phyloP scores from a whole-genome alignment of 1,284 basidiomycete genomes.

The Pholiota adiposa region DNA sequence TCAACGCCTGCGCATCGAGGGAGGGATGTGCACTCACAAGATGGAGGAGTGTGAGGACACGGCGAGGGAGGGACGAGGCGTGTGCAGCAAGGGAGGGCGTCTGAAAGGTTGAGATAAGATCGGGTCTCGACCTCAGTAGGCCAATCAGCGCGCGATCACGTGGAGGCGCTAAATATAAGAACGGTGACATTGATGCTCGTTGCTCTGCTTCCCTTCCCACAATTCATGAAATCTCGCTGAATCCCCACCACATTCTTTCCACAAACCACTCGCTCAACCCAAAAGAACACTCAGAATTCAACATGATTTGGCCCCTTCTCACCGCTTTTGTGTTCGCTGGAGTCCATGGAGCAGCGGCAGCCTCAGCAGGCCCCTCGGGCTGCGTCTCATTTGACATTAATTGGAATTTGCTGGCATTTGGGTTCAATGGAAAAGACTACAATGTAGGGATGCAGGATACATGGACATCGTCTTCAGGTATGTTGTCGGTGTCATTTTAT shows the following conservation, averaged over 20 bases:
- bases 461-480: slow-evolving; percentile 59
- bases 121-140: no score
- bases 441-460: slow-evolving; percentile 65
- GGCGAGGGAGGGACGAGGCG: no score
- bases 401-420: slow-evolving; percentile 77
- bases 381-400: slow-evolving; percentile 71
- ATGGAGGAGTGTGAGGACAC: no score
- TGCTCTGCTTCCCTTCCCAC: slow-evolving; percentile 5
- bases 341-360: slow-evolving; percentile 13
- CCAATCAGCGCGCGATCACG: no score
- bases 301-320: slow-evolving; percentile 23
- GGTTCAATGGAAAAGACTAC: slow-evolving; percentile 76
- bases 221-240: background rate
- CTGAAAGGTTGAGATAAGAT: no score
- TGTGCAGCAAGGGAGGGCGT: no score
- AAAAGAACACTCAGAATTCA: background rate
- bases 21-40: no score
- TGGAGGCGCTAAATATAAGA: slow-evolving; percentile 6
- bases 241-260: slow-evolving; percentile 7
- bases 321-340: slow-evolving; percentile 21
- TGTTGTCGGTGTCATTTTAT: background rate
- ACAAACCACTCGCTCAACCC: background rate
- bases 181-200: background rate
- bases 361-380: slow-evolving; percentile 20
- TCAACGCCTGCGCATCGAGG: no score